These are phyloP conservation scores for Rhododendron williamsianum DNA, from an alignment of 148 eudicot species.

Conservation along the genomic window DNA sequence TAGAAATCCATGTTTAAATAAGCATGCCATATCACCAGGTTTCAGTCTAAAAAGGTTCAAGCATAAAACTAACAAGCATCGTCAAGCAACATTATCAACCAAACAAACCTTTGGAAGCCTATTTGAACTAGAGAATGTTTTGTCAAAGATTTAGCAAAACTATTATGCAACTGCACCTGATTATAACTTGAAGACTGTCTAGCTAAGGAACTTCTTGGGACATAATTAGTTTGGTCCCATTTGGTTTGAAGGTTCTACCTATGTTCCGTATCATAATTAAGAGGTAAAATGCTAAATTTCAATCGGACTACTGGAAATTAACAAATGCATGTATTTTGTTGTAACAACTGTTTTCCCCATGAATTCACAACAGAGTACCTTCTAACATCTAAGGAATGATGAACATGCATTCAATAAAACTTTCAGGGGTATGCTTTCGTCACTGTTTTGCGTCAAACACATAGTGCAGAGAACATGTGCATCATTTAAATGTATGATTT, in stretches of 20 bases:
- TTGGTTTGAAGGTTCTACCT: neutral
- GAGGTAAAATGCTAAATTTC: neutral
- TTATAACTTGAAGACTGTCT: neutral
- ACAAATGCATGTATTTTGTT: neutral
- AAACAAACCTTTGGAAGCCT: slow-evolving; percentile 79
- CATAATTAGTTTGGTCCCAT: neutral
- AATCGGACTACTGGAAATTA: neutral
- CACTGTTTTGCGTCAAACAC: neutral
- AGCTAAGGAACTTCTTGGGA: neutral
- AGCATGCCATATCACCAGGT: neutral
- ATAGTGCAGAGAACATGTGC: neutral
- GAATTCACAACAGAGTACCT: neutral
- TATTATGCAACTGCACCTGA: neutral
- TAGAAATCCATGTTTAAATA: neutral
- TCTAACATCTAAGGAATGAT: neutral
- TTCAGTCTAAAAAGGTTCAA: slow-evolving; percentile 7
- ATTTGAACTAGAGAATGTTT: slow-evolving; percentile 41
- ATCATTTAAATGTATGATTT: neutral
- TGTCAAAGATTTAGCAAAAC: neutral
- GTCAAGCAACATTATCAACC: neutral
- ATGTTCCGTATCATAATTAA: neutral
- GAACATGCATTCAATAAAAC: neutral
- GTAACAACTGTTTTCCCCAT: neutral
- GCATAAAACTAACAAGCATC: neutral
- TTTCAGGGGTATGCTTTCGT: neutral